These are phyloP conservation scores for Barnettozyma hawaiiensis DNA, from an alignment of 1,139 yeast genomes.

Conservation along the genomic window DNA sequence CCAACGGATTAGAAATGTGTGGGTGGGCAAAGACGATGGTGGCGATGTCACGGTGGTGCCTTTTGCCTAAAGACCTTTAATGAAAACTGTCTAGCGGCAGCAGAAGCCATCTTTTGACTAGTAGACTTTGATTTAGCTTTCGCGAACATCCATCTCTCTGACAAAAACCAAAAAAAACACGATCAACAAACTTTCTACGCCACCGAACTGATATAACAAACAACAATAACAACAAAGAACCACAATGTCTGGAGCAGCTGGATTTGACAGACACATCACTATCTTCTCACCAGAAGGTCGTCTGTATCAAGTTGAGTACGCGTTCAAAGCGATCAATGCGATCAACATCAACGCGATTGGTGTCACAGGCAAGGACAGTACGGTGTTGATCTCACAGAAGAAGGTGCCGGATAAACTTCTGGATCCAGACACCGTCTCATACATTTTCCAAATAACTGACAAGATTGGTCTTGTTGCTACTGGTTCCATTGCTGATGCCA, in stretches of 20 bases:
- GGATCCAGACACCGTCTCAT: constrained; percentile 80
- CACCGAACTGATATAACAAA: background rate
- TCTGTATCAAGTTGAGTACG: constrained; percentile 94
- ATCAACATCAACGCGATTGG: constrained; percentile 88
- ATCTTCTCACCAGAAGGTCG: constrained; percentile 98
- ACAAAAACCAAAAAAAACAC: background rate
- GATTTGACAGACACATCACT: constrained; percentile 97
- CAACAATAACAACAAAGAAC: too few species aligned
- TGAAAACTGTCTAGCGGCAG: too few species aligned
- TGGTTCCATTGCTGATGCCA: constrained; percentile 95
- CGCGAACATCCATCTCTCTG: constrained; percentile 2
- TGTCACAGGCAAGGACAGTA: constrained; percentile 78
- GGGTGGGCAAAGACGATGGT: constrained; percentile 23
- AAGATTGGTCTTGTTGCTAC: constrained; percentile 88
- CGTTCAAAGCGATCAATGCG: constrained; percentile 93
- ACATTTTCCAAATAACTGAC: constrained; percentile 76
- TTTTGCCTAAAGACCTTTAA: constrained; percentile 12
- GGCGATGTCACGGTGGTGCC: constrained; percentile 17
- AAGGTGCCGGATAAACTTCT: constrained; percentile 92
- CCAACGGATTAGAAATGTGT: constrained; percentile 27
- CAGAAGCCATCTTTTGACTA: constrained; percentile 21
- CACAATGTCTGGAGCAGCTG: constrained; percentile 55
- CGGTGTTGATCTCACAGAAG: constrained; percentile 91
- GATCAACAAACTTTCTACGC: background rate
- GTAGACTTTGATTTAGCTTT: background rate